Evolutionary conservation across 768 basidiomycete species (phyloP).

Genomic region (Coprinopsis marcescibilis): DNA sequence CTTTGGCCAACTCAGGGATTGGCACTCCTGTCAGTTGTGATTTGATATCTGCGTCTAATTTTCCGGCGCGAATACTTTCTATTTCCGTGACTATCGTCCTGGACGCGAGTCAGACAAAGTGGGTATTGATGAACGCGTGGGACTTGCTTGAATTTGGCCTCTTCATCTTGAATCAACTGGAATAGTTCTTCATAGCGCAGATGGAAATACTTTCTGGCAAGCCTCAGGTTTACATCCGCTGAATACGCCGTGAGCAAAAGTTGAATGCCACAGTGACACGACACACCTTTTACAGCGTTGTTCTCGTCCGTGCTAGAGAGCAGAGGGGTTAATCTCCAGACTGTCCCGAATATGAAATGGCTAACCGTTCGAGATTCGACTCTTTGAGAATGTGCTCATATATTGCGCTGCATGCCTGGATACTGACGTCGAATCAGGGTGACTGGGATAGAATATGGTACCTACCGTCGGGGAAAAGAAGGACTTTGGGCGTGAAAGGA

Average conservation of each 20-base stretch:
- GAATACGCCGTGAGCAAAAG: conserved; percentile 9
- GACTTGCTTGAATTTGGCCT: conserved; percentile 70
- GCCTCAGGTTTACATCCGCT: conserved; percentile 61
- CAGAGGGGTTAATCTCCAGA: conserved; percentile 5
- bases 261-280: background rate
- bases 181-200: conserved; percentile 68
- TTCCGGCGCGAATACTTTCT: conserved; percentile 64
- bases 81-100: conserved; percentile 72
- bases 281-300: conserved; percentile 47
- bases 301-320: conserved; percentile 43
- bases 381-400: conserved; percentile 68
- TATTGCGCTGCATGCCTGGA: conserved; percentile 44
- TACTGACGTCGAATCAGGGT: conserved; percentile 5
- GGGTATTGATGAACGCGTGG: background rate
- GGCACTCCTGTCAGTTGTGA: conserved; percentile 22
- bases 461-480: conserved; percentile 68
- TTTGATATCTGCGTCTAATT: conserved; percentile 51
- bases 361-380: conserved; percentile 60
- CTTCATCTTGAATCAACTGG: conserved; percentile 65
- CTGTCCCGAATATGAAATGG: conserved; percentile 6
- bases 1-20: too few species aligned
- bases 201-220: conserved; percentile 73
- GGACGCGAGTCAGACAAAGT: conserved; percentile 7
- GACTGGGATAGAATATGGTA: conserved; percentile 11
- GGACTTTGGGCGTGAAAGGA: conserved; percentile 53